Evolutionary conservation across 129 eudicot species (phyloP), one percentile per base, ranked within the genome.

Genomic region (Sambucus nigra): DNA sequence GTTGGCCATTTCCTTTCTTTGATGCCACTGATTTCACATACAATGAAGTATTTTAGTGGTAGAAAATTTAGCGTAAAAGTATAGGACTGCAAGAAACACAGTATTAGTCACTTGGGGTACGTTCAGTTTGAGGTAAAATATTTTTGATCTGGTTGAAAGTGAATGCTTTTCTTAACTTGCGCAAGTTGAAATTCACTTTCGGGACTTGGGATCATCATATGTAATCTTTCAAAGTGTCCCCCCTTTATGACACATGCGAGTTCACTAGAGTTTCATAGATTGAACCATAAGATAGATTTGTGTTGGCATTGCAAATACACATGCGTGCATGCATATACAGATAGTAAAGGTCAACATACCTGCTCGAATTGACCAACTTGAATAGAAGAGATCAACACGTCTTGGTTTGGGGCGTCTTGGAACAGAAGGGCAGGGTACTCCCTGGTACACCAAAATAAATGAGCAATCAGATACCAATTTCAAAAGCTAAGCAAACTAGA

Each of bases 301-400:
- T 46, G 19, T 20, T 46, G 24, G 51, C 12, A 7, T 46, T 46
- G 8, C 12, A 41, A 41, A 13, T 1, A 18, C 24, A 40, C 46
- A 13, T n/a, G 21, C 5, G 16, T n/a, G 16, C 47, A 20, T 3
- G 47, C 0, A 4, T 5, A 26, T 1, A n/a, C 32, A 41, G n/a
- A 14, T 24, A 61, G 10, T 1, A 48, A n/a, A 23, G 13, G 20
- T 20, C 5, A 22, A 48, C 11, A 18, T 72, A 88, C 97, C 97
- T 73, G 94, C 60, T 67, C 35, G 86, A 54, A 89, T 89, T 60
- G 56, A 84, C 98, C 98, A 89, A 53, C 98, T 89, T 27, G 98
- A 89, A 67, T 89, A 85, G 66, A 69, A 81, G 41, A 78, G 72
- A 63, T 89, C 94, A 47, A 89, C 98, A 19, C 89, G 98, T 53